Evolutionary conservation across 2,329 filamentous ascomycete species (phyloP).

Genomic region (Ramularia endophylla): DNA sequence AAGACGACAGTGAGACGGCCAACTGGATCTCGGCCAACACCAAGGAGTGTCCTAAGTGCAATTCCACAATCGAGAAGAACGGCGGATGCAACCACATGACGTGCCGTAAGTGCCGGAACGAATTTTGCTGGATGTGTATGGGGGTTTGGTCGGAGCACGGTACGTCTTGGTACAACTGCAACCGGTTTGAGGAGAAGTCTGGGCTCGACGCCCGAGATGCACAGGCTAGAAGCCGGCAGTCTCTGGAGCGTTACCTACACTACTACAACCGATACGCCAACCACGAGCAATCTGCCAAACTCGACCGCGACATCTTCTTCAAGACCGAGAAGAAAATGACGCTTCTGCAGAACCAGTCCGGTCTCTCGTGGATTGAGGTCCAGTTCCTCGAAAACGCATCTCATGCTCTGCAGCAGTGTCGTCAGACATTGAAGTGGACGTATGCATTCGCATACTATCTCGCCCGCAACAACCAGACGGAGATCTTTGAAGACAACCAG

Average conservation of each 20-base stretch:
- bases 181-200: conserved; percentile 93
- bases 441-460: conserved; percentile 98
- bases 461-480: conserved; percentile 88
- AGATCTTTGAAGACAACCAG: conserved; percentile 98
- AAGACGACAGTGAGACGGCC: conserved; percentile 94
- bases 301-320: conserved; percentile 91
- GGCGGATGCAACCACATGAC: conserved; percentile 98
- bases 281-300: conserved; percentile 93
- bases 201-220: conserved; percentile 84
- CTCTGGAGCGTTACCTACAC: conserved; percentile 91
- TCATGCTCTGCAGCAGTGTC: conserved; percentile 87
- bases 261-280: conserved; percentile 99
- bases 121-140: conserved; percentile 99
- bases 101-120: conserved; percentile 88
- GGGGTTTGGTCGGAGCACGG: conserved; percentile 97
- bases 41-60: conserved; percentile 94
- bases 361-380: conserved; percentile 98
- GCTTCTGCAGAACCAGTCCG: conserved; percentile 83
- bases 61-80: conserved; percentile 98
- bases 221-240: conserved; percentile 84
- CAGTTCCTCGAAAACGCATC: conserved; percentile 94
- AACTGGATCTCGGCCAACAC: conserved; percentile 99
- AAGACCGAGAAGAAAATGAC: conserved; percentile 99
- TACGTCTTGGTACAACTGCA: conserved; percentile 99
- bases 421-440: conserved; percentile 99